Evolutionary conservation across 179 eudicot genomes (phyloP).

Genomic region (Nepenthes alata): DNA sequence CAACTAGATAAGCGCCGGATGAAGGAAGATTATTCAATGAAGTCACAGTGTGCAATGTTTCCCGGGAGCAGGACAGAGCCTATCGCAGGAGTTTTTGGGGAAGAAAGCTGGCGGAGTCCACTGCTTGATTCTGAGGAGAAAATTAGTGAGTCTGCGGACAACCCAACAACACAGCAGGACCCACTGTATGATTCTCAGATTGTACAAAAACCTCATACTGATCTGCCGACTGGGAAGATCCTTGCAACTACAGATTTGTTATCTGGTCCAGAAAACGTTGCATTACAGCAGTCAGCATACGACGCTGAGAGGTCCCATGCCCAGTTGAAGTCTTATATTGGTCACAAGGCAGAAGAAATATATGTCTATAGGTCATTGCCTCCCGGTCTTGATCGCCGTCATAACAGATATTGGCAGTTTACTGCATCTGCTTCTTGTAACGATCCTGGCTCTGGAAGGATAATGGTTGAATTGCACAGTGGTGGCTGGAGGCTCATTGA

Average conservation of each 20-base stretch:
- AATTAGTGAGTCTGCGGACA: constrained; percentile 19
- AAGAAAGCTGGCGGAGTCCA: constrained; percentile 47
- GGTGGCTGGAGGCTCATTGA: constrained; percentile 84
- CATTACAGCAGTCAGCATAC: constrained; percentile 45
- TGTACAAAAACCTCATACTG: constrained; percentile 18
- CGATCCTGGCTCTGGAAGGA: constrained; percentile 84
- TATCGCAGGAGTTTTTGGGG: constrained; percentile 11
- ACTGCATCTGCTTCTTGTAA: constrained; percentile 48
- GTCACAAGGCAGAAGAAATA: constrained; percentile 71
- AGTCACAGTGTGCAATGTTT: constrained; percentile 35
- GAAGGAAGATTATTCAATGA: constrained; percentile 56
- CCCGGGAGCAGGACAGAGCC: constrained; percentile 33
- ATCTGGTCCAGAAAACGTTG: constrained; percentile 37
- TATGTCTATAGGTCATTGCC: constrained; percentile 77
- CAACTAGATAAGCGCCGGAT: constrained; percentile 70
- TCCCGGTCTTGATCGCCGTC: constrained; percentile 80
- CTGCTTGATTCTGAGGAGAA: constrained; percentile 27
- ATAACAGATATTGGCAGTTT: constrained; percentile 86
- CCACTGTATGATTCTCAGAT: constrained; percentile 24
- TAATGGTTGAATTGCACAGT: constrained; percentile 55
- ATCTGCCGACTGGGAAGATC: constrained; percentile 29
- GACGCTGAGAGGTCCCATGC: constrained; percentile 62
- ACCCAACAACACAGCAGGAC: constrained; percentile 18
- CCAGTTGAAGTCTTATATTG: constrained; percentile 59
- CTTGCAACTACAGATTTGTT: constrained; percentile 21